A percentile compares a stretch with the other conserved stretches of the same genome.
These are phyloP conservation scores for Pyrenochaeta sp. DNA, from an alignment of 2,329 filamentous ascomycete genomes.

Conservation along the genomic window DNA sequence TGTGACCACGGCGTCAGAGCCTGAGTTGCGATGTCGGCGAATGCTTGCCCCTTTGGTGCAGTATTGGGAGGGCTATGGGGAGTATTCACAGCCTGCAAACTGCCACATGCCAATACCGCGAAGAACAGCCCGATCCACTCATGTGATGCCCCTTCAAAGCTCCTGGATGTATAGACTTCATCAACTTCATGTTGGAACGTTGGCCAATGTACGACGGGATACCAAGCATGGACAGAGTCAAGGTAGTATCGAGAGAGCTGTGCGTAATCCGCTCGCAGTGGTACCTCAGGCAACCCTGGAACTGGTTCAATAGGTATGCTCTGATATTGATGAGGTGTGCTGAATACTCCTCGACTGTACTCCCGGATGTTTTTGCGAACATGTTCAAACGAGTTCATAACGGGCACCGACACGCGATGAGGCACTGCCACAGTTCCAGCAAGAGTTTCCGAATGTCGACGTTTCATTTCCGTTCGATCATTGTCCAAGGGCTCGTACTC, in stretches of 20 bases:
- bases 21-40: conserved; percentile 74
- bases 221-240: conserved; percentile 77
- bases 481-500: conserved; percentile 58
- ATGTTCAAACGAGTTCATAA: conserved; percentile 73
- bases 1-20: conserved; percentile 85
- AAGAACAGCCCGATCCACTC: conserved; percentile 85
- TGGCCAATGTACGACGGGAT: conserved; percentile 89
- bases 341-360: conserved; percentile 81
- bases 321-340: conserved; percentile 71
- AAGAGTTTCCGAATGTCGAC: conserved; percentile 54
- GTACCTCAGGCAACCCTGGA: conserved; percentile 69
- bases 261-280: conserved; percentile 74
- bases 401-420: conserved; percentile 65
- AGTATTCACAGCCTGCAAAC: conserved; percentile 71
- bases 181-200: conserved; percentile 81
- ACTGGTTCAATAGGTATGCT: conserved; percentile 54
- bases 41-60: conserved; percentile 66
- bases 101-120: conserved; percentile 82
- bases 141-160: conserved; percentile 67
- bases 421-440: conserved; percentile 13
- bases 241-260: conserved; percentile 79
- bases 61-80: conserved; percentile 63
- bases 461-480: conserved; percentile 46
- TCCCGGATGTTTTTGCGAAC: conserved; percentile 77
- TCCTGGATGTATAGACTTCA: conserved; percentile 73